phyloP scores from a whole-genome alignment of 192 early-diverging fungal genomes.

The Rhizoclosmatium sp. region DNA sequence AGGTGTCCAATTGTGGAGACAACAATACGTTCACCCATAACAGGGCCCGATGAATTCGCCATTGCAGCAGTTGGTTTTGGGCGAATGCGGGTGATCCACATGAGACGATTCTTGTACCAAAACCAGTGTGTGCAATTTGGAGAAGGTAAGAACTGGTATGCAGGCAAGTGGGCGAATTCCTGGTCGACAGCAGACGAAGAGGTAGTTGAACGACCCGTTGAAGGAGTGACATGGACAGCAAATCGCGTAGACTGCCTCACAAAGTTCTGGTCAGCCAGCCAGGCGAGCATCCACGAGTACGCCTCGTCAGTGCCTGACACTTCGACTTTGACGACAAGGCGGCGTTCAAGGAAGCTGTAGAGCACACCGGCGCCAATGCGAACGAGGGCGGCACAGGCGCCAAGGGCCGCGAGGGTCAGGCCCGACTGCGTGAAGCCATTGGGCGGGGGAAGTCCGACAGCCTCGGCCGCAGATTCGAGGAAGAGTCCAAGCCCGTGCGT shows the following conservation, averaged over 20 bases:
- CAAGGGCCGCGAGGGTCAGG: slow-evolving; percentile 25
- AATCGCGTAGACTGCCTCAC: slow-evolving; percentile 25
- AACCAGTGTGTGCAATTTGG: slow-evolving; percentile 51
- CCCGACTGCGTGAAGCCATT: slow-evolving; percentile 31
- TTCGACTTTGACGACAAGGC: slow-evolving; percentile 25
- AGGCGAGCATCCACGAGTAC: slow-evolving; percentile 35
- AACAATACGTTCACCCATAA: slow-evolving; percentile 58
- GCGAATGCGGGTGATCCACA: slow-evolving; percentile 31
- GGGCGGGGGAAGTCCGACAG: slow-evolving; percentile 16
- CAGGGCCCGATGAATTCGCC: not conserved
- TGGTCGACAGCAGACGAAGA: slow-evolving; percentile 10
- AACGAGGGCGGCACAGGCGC: slow-evolving; percentile 14
- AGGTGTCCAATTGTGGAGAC: slow-evolving; percentile 62
- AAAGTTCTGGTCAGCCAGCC: slow-evolving; percentile 40
- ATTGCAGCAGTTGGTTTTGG: not conserved
- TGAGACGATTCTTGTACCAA: slow-evolving; percentile 27
- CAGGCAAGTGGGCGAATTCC: slow-evolving; percentile 32
- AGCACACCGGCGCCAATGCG: slow-evolving; percentile 2
- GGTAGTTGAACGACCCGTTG: slow-evolving; percentile 21
- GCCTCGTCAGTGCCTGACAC: slow-evolving; percentile 23
- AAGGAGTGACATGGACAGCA: slow-evolving; percentile 15
- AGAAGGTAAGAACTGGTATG: slow-evolving; percentile 66
- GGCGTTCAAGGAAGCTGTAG: not conserved
- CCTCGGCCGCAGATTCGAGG: not conserved
- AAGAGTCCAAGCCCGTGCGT: not conserved